Evolutionary conservation across 2,329 filamentous ascomycete species (phyloP), one percentile per base, ranked within the genome.

Genomic region (Cryphonectria nitschkei): DNA sequence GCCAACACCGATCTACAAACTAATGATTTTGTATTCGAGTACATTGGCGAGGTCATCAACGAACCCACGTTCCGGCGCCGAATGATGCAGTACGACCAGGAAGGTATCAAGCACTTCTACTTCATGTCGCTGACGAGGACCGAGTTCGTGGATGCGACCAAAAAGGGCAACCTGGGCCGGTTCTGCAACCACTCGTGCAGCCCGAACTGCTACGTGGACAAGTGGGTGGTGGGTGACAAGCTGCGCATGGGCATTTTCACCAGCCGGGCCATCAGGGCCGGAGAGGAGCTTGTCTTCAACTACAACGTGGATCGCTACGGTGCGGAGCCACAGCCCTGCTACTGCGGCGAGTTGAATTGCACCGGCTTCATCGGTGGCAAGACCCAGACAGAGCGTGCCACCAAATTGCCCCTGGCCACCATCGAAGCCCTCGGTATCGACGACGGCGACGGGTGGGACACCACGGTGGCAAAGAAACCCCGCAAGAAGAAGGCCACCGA

Each of bases 131-230:
- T 99, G 73, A 97, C 90, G 78, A 97, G 97, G 80, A 93, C 91
- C 77, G 96, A 98, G 80, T 99, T 98, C 78, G 94, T 99, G 71
- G 96, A 99, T 82, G 96, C 96, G 32, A 99, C 96, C 13, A 97
- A 96, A 79, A 97, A 94, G 80, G 96, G 96, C 66, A 98, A 98
- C 76, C 88, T 99, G 7, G 96, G 95, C 67, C 91, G 96, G 41
- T 99, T 99, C 79, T 99, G 96, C 88, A 99, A 99, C 78, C 96
- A 99, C 81, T 98, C 96, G 11, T 99, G 96, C 87, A 97, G 96
- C 80, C 96, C 96, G 26, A 99, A 99, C 79, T 98, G 95, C 82
- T 98, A 97, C 81, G 95, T 99, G 74, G 96, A 99, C 86, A 99
- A 99, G 84, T 99, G 96, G 96, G 95, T 98, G 71, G 94, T 99